These are phyloP conservation scores for Coriaria nepalensis DNA, from an alignment of 306 rosid genomes.

Conservation along the genomic window DNA sequence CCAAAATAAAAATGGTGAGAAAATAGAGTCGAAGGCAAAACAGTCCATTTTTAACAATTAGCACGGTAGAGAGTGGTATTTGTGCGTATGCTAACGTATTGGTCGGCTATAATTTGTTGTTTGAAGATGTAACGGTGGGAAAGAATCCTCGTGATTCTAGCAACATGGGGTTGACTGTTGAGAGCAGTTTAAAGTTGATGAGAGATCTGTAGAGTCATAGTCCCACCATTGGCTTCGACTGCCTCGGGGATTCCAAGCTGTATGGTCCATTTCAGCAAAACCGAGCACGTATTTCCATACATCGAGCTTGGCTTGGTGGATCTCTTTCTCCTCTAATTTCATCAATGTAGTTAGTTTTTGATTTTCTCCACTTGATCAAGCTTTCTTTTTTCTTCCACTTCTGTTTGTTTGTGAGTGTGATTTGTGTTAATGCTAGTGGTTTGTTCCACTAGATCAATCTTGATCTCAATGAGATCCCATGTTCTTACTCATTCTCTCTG, in stretches of 20 bases:
- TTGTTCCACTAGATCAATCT: too few relatives aligned
- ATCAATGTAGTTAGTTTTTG: background rate
- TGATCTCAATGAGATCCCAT: too few relatives aligned
- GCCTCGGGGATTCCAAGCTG: conserved; percentile 56
- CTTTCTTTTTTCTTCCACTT: too few relatives aligned
- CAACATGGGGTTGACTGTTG: conserved; percentile 8
- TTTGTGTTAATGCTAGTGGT: too few relatives aligned
- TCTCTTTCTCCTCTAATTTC: conserved; percentile 13
- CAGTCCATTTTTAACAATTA: background rate
- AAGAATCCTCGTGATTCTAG: conserved; percentile 44
- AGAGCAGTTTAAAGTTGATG: conserved; percentile 29
- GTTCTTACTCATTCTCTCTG: too few relatives aligned
- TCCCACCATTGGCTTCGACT: conserved; percentile 33
- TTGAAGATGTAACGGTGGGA: conserved; percentile 29
- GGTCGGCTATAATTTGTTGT: background rate
- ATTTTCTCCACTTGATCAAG: too few relatives aligned
- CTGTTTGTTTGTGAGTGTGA: too few relatives aligned
- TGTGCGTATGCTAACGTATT: conserved; percentile 9
- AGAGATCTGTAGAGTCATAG: conserved; percentile 39
- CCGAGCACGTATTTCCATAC: conserved; percentile 45
- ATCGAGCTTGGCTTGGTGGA: conserved; percentile 18
- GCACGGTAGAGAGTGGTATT: conserved; percentile 21
- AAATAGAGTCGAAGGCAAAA: too few relatives aligned
- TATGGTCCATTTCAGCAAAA: conserved; percentile 40
- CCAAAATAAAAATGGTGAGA: too few relatives aligned